Evolutionary conservation across 2,329 filamentous ascomycete genomes (phyloP).

Genomic region (Diaporthe eres): DNA sequence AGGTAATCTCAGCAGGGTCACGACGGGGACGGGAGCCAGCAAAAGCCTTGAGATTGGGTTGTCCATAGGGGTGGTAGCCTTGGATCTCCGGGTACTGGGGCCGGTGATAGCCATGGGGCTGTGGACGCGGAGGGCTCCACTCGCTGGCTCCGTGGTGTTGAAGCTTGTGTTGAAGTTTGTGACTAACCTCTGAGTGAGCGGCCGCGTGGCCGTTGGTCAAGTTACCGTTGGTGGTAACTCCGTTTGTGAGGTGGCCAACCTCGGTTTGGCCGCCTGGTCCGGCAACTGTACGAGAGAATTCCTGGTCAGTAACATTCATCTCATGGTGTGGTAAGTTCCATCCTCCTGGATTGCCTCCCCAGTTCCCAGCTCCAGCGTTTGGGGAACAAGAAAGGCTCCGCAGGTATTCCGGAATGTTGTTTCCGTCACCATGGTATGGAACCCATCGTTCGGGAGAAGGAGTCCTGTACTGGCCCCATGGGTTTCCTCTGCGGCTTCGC

Average conservation of each 20-base stretch:
- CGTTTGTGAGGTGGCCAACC: neutral
- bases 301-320: neutral
- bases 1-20: slow-evolving; percentile 17
- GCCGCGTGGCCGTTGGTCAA: neutral
- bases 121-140: slow-evolving; percentile 9
- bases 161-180: neutral
- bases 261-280: neutral
- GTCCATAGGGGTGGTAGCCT: neutral
- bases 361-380: neutral
- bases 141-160: neutral
- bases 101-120: neutral
- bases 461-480: neutral
- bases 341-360: neutral
- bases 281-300: neutral
- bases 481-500: neutral
- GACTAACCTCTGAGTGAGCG: slow-evolving; percentile 25
- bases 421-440: neutral
- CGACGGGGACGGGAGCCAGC: neutral
- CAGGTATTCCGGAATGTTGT: neutral
- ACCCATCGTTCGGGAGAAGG: neutral
- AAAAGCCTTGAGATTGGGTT: neutral
- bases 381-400: neutral
- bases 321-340: neutral
- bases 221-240: neutral
- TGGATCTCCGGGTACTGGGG: neutral